Percentiles rank a stretch among this genome's conserved stretches.
phyloP scores from a whole-genome alignment of 495 filamentous ascomycete genomes.

The Xylaria sp. region DNA sequence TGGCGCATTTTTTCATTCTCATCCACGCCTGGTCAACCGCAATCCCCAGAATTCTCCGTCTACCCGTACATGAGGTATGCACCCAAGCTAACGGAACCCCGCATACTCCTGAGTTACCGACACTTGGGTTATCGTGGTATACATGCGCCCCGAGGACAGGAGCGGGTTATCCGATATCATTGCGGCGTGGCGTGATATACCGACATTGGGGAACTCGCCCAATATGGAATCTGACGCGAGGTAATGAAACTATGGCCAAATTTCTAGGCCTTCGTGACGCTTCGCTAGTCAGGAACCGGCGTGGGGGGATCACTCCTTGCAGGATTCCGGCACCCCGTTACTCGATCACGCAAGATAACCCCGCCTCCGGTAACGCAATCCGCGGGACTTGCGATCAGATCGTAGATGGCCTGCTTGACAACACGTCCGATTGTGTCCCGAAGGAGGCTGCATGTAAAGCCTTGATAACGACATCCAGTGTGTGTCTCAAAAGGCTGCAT shows the following conservation, averaged over 20 bases:
- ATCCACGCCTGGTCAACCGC: conserved; percentile 3
- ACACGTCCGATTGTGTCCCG: conserved; percentile 7
- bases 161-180: conserved; percentile 8
- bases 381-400: neutral
- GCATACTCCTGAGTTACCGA: neutral
- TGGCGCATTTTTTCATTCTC: conserved; percentile 8
- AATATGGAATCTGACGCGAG: conserved; percentile 2
- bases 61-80: conserved; percentile 9
- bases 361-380: neutral
- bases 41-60: conserved; percentile 3
- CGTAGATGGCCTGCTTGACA: neutral
- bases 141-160: neutral
- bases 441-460: neutral
- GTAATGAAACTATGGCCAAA: conserved; percentile 12
- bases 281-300: neutral
- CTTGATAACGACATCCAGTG: conserved; percentile 3
- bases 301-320: neutral
- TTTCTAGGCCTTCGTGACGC: neutral
- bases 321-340: neutral
- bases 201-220: conserved; percentile 3
- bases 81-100: conserved; percentile 4
- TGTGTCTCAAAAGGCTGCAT: conserved; percentile 7
- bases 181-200: conserved; percentile 10
- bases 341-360: neutral
- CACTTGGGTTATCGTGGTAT: conserved; percentile 6